Conservation (phyloP, 306 rosid species). For the Prunus mira region DNA sequence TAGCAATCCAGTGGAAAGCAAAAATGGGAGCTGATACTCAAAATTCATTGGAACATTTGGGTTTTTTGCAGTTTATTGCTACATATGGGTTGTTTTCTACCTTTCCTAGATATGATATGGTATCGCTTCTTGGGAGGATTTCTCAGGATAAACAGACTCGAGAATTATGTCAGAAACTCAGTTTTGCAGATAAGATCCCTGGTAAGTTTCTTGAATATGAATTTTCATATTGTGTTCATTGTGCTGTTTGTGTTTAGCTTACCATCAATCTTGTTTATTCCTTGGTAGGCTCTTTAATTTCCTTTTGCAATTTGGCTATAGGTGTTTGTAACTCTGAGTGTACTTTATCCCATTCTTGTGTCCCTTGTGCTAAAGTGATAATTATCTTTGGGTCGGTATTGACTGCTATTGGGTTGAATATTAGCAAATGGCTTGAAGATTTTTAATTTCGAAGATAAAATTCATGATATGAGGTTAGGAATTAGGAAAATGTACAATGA, state of each 20-base stretch:
- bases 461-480: neutral
- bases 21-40: conserved; percentile 22
- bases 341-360: neutral
- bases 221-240: neutral
- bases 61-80: conserved; percentile 46
- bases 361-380: neutral
- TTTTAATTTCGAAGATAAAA: neutral
- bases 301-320: neutral
- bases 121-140: conserved; percentile 40
- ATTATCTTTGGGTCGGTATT: neutral
- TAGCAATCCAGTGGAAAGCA: conserved; percentile 45
- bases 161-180: conserved; percentile 31
- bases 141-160: conserved; percentile 39
- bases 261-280: neutral
- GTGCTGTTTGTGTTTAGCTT: neutral
- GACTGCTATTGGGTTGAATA: neutral
- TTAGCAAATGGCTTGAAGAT: neutral
- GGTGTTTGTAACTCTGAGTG: neutral
- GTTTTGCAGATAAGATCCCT: conserved; percentile 38
- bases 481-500: neutral
- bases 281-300: neutral
- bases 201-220: conserved; percentile 38
- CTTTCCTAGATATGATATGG: conserved; percentile 35
- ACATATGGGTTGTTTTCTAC: conserved; percentile 40
- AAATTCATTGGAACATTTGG: conserved; percentile 40